A percentile compares a stretch with the other conserved stretches of the same genome.
phyloP scores from a whole-genome alignment of 2,329 filamentous ascomycete species.

The Paraphoma chrysanthemicola region DNA sequence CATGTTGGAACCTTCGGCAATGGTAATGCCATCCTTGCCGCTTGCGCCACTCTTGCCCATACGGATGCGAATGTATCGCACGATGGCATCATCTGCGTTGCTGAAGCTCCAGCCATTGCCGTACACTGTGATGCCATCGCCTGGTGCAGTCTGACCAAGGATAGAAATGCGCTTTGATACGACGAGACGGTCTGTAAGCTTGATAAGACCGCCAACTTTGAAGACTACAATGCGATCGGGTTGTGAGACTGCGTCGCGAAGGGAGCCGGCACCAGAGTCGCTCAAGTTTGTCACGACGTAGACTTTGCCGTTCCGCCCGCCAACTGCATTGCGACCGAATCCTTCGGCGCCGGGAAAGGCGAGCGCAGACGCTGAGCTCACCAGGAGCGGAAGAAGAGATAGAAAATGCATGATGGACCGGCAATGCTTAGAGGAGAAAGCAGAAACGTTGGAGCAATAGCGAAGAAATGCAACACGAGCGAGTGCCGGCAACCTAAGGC shows the following conservation, averaged over 20 bases:
- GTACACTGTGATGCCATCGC: constrained; percentile 60
- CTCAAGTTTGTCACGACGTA: constrained; percentile 59
- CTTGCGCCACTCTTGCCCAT: constrained; percentile 60
- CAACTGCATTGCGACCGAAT: constrained; percentile 56
- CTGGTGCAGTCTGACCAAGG: constrained; percentile 59
- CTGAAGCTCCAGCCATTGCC: constrained; percentile 63
- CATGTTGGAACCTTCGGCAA: constrained; percentile 61
- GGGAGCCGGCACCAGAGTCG: constrained; percentile 57
- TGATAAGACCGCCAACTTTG: constrained; percentile 58
- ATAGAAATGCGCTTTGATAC: constrained; percentile 59
- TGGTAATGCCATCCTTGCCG: constrained; percentile 62
- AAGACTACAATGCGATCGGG: constrained; percentile 60
- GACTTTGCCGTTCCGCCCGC: constrained; percentile 56
- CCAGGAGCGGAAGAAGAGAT: constrained; percentile 21
- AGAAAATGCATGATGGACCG: constrained; percentile 20
- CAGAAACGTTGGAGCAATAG: background rate
- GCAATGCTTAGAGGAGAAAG: background rate
- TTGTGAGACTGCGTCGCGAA: constrained; percentile 59
- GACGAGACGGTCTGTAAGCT: constrained; percentile 55
- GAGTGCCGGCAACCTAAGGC: too few species aligned
- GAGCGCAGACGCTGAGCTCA: constrained; percentile 25
- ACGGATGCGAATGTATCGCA: constrained; percentile 63
- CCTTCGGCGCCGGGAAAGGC: constrained; percentile 61
- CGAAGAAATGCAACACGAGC: too few species aligned
- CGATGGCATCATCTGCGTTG: constrained; percentile 60